A percentile compares a stretch with the other conserved stretches of the same genome.
These are phyloP conservation scores for Backusella morwellensis DNA, from an alignment of 192 early-diverging fungal species.

Conservation along the genomic window DNA sequence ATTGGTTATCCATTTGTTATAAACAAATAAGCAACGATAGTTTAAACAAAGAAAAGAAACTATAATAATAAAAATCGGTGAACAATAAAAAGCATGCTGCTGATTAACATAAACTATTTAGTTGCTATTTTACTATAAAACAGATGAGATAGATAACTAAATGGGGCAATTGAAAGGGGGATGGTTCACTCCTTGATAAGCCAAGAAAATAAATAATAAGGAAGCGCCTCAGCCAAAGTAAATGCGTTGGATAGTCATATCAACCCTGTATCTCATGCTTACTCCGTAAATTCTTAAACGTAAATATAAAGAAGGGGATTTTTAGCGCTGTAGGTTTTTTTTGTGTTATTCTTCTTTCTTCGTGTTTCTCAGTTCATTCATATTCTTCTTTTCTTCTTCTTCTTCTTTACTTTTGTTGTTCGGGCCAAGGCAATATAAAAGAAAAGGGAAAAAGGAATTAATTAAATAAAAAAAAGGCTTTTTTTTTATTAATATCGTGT, in stretches of 20 bases:
- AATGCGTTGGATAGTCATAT: not conserved
- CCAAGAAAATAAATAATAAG: constrained; percentile 3
- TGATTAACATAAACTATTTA: not conserved
- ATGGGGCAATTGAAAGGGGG: not conserved
- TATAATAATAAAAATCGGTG: not conserved
- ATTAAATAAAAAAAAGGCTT: not conserved
- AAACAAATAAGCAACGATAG: not conserved
- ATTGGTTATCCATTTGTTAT: not conserved
- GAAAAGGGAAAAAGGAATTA: not conserved
- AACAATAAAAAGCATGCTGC: not conserved
- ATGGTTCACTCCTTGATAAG: not conserved
- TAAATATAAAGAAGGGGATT: not conserved
- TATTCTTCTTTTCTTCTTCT: not conserved
- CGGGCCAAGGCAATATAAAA: constrained; percentile 1
- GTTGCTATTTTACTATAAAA: not conserved
- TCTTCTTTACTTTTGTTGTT: not conserved
- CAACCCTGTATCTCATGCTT: not conserved
- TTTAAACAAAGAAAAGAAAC: not conserved
- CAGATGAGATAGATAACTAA: not conserved
- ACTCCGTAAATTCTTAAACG: not conserved
- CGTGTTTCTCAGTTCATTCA: not conserved
- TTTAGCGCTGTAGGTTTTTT: not conserved
- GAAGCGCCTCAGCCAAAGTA: not conserved
- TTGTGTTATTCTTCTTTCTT: not conserved
- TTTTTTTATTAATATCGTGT: not conserved